Evolutionary conservation across 2,329 filamentous ascomycete species (phyloP), one percentile per base, ranked within the genome.

Genomic region (Trichoderma hamatum): DNA sequence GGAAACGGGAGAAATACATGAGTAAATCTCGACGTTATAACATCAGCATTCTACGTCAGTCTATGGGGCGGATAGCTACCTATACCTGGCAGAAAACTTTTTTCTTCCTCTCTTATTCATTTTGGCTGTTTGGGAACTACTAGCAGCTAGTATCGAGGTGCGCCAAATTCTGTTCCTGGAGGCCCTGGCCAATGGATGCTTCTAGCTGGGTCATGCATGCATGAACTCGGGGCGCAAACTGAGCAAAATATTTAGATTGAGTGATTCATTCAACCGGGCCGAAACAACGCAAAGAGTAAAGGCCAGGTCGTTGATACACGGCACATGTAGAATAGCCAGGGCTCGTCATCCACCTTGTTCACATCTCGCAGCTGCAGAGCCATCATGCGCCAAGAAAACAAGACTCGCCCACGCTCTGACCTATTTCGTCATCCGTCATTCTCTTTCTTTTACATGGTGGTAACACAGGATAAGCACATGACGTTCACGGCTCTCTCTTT

Each of bases 151-250:
- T 16, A 43, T 55, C 14, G 54, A n/a, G 52, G 63, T 49, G 63
- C 36, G 52, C 19, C 63, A 66, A 49, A 51, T 59, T 36, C 54
- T 28, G 64, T 67, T 59, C 64, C 39, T 67, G 52, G 39, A 28
- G 26, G 21, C 64, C 21, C 59, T 58, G 52, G 32, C 67, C 67
- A 69, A 77, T 77, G 74, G 73, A 74, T 75, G 76, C 72, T 68
- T 32, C 36, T 30, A 51, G 51, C 43, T 36, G 26, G 60, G 43
- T 60, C 67, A 69, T 69, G 65, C 64, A 56, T 30, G 54, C 28
- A n/a, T 43, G 39, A n/a, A n/a, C n/a, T n/a, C n/a, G n/a, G n/a
- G n/a, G n/a, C n/a, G n/a, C n/a, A n/a, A n/a, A n/a, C n/a, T n/a
- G n/a, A 39, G 32, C 24, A 51, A 16, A 32, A 26, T 28, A n/a